phyloP scores from a whole-genome alignment of 495 filamentous ascomycete genomes.

The Lepraria neglecta region DNA sequence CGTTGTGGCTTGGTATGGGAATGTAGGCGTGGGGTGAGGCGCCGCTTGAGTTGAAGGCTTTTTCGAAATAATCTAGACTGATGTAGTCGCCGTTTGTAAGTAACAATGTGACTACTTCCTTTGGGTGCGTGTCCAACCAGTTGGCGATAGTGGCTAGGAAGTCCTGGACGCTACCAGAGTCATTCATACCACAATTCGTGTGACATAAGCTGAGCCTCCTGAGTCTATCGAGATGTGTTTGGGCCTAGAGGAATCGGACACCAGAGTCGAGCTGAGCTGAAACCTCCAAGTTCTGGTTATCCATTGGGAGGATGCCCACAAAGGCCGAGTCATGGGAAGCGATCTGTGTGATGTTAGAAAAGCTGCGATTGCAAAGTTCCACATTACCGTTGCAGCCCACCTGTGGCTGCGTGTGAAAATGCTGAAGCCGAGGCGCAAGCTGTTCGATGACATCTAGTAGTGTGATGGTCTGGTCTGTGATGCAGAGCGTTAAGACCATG shows the following conservation, averaged over 20 bases:
- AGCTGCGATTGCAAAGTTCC: conserved; percentile 53
- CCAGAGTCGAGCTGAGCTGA: conserved; percentile 60
- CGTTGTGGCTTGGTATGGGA: conserved; percentile 30
- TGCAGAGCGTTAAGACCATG: background rate
- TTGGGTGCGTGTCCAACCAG: conserved; percentile 59
- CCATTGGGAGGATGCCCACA: conserved; percentile 51
- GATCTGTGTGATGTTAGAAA: conserved; percentile 61
- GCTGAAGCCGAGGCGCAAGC: background rate
- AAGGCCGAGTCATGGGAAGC: conserved; percentile 66
- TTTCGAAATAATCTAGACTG: conserved; percentile 42
- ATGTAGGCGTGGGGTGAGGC: conserved; percentile 54
- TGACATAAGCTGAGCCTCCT: conserved; percentile 57
- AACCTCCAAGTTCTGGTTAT: conserved; percentile 62
- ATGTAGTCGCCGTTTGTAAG: conserved; percentile 60
- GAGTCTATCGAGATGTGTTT: conserved; percentile 51
- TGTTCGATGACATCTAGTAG: conserved; percentile 14
- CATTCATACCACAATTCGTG: conserved; percentile 55
- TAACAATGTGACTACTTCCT: conserved; percentile 64
- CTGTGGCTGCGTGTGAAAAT: conserved; percentile 3
- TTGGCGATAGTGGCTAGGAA: conserved; percentile 51
- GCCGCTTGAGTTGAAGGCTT: conserved; percentile 48
- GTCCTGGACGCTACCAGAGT: conserved; percentile 52
- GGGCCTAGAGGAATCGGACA: conserved; percentile 60
- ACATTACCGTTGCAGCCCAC: conserved; percentile 61
- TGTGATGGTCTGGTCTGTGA: conserved; percentile 5